phyloP scores from a whole-genome alignment of 345 rosid genomes.

The Aegle marmelos region DNA sequence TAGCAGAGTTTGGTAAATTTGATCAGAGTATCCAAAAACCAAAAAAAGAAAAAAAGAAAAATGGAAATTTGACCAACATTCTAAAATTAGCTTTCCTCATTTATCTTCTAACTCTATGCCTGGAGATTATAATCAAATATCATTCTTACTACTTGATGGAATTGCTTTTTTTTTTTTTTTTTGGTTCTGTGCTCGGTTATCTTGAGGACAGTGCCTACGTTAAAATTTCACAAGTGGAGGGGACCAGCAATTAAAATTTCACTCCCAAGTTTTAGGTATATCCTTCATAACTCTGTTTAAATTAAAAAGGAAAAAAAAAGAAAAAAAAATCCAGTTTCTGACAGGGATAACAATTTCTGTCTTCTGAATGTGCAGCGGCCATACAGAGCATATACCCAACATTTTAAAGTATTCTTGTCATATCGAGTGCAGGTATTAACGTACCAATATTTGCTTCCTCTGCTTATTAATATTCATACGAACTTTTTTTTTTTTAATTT shows the following conservation, averaged over 20 bases:
- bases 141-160: neutral
- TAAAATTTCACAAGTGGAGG: conserved; percentile 44
- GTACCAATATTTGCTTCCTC: neutral
- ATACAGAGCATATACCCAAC: conserved; percentile 53
- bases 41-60: too few species aligned
- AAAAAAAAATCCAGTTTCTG: neutral
- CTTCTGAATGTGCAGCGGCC: conserved; percentile 60
- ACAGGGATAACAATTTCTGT: neutral
- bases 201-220: conserved; percentile 32
- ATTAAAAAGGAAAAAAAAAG: neutral
- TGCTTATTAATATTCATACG: neutral
- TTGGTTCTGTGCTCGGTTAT: conserved; percentile 13
- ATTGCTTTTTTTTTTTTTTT: conserved; percentile 13
- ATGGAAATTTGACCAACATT: neutral
- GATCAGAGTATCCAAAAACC: too few species aligned
- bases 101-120: neutral
- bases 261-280: conserved; percentile 89
- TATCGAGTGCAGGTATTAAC: conserved; percentile 70
- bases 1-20: too few species aligned
- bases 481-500: neutral
- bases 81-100: neutral
- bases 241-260: conserved; percentile 74
- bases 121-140: neutral
- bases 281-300: neutral
- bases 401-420: conserved; percentile 85